A percentile compares a stretch with the other conserved stretches of the same genome.
Conservation (phyloP, 345 rosid species). For the Dovyalis caffra region DNA sequence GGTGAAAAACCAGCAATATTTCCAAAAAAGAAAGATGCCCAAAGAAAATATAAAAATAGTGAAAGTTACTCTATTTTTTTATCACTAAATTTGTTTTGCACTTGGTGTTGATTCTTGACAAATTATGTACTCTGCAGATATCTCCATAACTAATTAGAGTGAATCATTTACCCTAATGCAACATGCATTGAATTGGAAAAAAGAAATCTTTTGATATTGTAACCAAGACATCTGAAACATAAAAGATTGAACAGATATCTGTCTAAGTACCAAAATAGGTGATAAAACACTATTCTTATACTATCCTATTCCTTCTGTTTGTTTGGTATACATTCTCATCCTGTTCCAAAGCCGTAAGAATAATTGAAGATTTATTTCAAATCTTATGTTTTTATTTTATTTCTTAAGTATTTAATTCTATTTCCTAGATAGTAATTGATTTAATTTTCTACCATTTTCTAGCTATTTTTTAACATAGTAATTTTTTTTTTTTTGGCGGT, state of each 20-base stretch:
- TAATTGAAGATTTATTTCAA: background rate
- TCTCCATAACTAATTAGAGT: background rate
- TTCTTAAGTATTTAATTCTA: background rate
- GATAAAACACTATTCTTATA: background rate
- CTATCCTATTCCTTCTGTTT: background rate
- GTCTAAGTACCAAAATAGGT: background rate
- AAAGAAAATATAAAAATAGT: background rate
- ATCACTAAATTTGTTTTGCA: background rate
- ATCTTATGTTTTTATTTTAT: background rate
- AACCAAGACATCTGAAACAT: background rate
- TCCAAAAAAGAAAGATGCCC: background rate
- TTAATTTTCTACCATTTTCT: background rate
- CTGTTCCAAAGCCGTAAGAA: background rate
- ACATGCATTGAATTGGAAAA: background rate
- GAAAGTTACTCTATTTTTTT: background rate
- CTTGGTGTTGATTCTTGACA: background rate
- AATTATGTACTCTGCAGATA: background rate
- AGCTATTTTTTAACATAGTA: background rate
- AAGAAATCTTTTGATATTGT: background rate
- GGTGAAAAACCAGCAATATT: background rate
- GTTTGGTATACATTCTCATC: background rate
- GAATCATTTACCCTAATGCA: background rate
- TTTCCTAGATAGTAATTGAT: background rate
- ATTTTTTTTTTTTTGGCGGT: background rate
- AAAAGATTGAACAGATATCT: background rate